Evolutionary conservation across 2,329 filamentous ascomycete species (phyloP).

Genomic region (Fusarium abutilonis): DNA sequence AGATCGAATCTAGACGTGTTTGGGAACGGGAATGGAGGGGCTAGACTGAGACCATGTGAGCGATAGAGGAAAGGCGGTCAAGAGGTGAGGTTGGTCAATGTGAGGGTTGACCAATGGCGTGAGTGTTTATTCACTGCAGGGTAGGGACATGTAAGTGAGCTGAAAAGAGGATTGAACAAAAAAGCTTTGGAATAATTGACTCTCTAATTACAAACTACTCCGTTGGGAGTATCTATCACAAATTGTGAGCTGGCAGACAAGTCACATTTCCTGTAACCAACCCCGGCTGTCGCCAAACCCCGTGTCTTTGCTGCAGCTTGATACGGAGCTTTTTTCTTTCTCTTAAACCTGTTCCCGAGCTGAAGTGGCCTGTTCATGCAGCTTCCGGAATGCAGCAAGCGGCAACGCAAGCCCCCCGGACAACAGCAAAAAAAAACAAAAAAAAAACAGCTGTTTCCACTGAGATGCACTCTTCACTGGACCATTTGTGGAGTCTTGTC

Average conservation of each 20-base stretch:
- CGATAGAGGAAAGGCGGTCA: slow-evolving; percentile 43
- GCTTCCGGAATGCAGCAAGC: slow-evolving; percentile 20
- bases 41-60: slow-evolving; percentile 29
- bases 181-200: neutral
- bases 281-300: slow-evolving; percentile 9
- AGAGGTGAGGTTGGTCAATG: slow-evolving; percentile 11
- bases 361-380: slow-evolving; percentile 41
- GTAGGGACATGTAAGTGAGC: slow-evolving; percentile 11
- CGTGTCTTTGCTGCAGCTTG: slow-evolving; percentile 25
- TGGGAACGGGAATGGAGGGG: slow-evolving; percentile 19
- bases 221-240: neutral
- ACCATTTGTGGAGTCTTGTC: slow-evolving; percentile 25
- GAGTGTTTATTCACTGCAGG: slow-evolving; percentile 21
- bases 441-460: slow-evolving; percentile 17
- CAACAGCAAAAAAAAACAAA: neutral
- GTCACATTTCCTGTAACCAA: slow-evolving; percentile 5
- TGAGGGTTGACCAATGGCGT: slow-evolving; percentile 15
- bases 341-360: slow-evolving; percentile 5
- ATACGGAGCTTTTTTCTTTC: neutral
- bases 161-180: neutral
- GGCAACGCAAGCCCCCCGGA: slow-evolving; percentile 12
- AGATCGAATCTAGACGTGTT: slow-evolving; percentile 32
- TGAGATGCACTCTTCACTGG: slow-evolving; percentile 4
- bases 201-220: slow-evolving; percentile 21
- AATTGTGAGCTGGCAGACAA: slow-evolving; percentile 5